Base-by-base conservation (phyloP, 257 asterid genomes). In the Solanum ahanhuiri region DNA sequence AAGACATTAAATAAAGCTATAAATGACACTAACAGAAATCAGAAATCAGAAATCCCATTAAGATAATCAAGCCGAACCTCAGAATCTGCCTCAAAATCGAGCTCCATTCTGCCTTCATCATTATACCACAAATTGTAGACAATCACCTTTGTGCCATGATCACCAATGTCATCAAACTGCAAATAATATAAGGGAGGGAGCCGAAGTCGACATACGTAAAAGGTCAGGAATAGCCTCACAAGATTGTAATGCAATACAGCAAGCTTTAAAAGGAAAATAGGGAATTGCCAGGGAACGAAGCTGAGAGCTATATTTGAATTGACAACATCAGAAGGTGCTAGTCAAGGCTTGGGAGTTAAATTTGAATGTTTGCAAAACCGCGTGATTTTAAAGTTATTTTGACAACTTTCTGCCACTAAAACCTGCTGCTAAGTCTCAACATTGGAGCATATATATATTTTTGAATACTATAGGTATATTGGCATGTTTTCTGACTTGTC, bases 41-140 rank as follows among this genome's bases (percentile, higher is more conserved):
- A 9, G 84, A 84, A 79, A 88, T 70, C 8, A 4, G 70, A 83
- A 82, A 25, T 51, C 66, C 4, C 84, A 87, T 87, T 83, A 58
- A 63, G 83, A 23, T 18, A 43, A 3, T 25, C 41, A 70, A 85
- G 73, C 64, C 58, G 23, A 88, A 95, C 99, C 98, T 95, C 95
- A 7, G 93, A 90, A 93, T 96, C 98, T 34, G 97, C 87, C 70
- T 93, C 98, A 81, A 96, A 95, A 88, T 95, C 96, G 5, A 96
- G 99, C 96, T 96, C 99, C 91, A 90, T 63, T 77, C 87, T 86
- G 20, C 96, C 96, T 45, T 93, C 97, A 90, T 93, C 93, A 30
- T 87, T 91, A 86, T 85, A 92, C 99, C 99, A 96, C 91, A 96
- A 89, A 90, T 95, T 96, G 86, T 93, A 95, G 82, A 96, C 82